Evolutionary conservation across 2,329 filamentous ascomycete genomes (phyloP).

Genomic region (Fonsecaea nubica): DNA sequence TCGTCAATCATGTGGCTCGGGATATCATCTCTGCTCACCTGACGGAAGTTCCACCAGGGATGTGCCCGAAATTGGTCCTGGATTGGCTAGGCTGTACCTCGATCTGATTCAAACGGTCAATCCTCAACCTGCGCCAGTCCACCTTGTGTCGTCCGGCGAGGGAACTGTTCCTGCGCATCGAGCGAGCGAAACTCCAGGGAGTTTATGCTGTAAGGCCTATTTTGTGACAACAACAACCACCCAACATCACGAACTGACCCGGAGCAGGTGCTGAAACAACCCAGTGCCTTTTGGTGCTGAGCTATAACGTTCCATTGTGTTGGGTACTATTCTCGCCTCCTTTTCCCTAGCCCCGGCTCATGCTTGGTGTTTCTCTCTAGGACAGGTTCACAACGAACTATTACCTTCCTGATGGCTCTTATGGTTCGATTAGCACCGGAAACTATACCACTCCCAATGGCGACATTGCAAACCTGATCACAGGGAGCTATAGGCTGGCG

Average conservation of each 20-base stretch:
- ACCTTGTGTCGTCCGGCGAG: background rate
- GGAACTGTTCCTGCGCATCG: conserved; percentile 7
- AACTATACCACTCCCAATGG: conserved; percentile 49
- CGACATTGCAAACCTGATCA: conserved; percentile 53
- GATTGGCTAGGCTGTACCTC: conserved; percentile 43
- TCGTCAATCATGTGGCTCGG: conserved; percentile 39
- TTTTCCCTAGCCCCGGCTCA: background rate
- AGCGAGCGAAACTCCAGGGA: conserved; percentile 14
- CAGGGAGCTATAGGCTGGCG: conserved; percentile 51
- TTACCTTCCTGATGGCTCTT: conserved; percentile 55
- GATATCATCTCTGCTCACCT: conserved; percentile 45
- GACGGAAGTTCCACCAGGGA: conserved; percentile 40
- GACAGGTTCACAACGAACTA: conserved; percentile 61
- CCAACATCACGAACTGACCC: conserved; percentile 11
- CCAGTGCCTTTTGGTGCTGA: conserved; percentile 51
- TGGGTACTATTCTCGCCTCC: conserved; percentile 44
- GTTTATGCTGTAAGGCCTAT: conserved; percentile 39
- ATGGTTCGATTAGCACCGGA: conserved; percentile 54
- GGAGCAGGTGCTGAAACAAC: conserved; percentile 44
- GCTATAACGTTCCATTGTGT: conserved; percentile 55
- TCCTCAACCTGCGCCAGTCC: conserved; percentile 17
- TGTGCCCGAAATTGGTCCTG: conserved; percentile 42
- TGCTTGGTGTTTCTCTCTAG: conserved; percentile 30
- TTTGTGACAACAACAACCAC: background rate
- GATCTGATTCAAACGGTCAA: conserved; percentile 43